Base-by-base conservation (phyloP, 208 protist genomes). In the Leishmania martiniquensis region DNA sequence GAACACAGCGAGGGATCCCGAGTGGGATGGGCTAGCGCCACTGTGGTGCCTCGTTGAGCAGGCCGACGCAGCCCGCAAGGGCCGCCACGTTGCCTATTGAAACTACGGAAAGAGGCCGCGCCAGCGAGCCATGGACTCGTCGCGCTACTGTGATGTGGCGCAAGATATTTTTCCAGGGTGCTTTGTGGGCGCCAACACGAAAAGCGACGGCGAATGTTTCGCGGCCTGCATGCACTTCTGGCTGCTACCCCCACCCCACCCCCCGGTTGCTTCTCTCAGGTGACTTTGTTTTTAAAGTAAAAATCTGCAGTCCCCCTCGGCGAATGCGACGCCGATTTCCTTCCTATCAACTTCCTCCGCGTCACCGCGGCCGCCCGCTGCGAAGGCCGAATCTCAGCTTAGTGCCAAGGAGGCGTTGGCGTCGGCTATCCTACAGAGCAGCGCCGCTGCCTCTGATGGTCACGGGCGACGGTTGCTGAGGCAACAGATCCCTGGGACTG, bases 341-440 rank as follows among this genome's bases (percentile, higher is more conserved):
- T 7, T 29, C 17, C 20, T 13, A 29, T 29, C 1, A 68, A 37
- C 32, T 20, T 37, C 57, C 12, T 22, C 69, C 1, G 5, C 76
- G 4, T 32, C 39, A 69, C 63, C n/a, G 32, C 13, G 32, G 17
- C 52, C 49, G n/a, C 17, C 32, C 39, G 55, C 49, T 44, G 80
- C 29, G 60, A 77, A 47, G 44, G 47, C 34, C 10, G 55, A 80
- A 45, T 54, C 45, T n/a, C 67, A 78, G 67, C 59, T 75, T 15
- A 68, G 63, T 1, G 15, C 60, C 17, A 69, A 78, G 39, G 79
- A 76, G 42, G 22, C 55, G 22, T 34, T 72, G n/a, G 74, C 71
- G 79, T 69, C 68, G 9, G 57, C 76, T 20, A n/a, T 88, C 1
- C 25, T 88, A 17, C 83, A 87, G 72, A 76, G 83, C 34, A 65